Conservation (phyloP, 805 yeast genomes). For the Kluyveromyces nonfermentans region DNA sequence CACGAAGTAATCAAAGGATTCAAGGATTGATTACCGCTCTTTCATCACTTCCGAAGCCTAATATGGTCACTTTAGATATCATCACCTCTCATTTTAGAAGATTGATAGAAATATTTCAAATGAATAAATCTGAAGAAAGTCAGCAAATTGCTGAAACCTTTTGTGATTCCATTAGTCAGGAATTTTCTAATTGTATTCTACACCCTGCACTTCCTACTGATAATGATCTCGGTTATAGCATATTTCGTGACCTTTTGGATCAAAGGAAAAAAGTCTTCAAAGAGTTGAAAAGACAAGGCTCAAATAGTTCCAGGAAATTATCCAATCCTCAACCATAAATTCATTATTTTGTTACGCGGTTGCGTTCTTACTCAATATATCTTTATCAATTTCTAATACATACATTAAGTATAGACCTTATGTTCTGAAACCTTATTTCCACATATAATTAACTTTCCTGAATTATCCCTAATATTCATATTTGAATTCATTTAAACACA, state of each 20-base stretch:
- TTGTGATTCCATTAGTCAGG: slow-evolving; percentile 45
- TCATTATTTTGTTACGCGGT: not conserved
- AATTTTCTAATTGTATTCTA: slow-evolving; percentile 50
- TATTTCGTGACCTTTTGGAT: slow-evolving; percentile 52
- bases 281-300: slow-evolving; percentile 39
- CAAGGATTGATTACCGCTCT: slow-evolving; percentile 58
- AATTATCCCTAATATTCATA: not conserved
- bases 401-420: too few species aligned
- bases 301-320: slow-evolving; percentile 3
- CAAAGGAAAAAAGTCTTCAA: slow-evolving; percentile 56
- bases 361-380: not conserved
- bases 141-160: slow-evolving; percentile 32
- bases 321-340: too few species aligned
- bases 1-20: slow-evolving; percentile 33
- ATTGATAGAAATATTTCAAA: slow-evolving; percentile 43
- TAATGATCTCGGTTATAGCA: slow-evolving; percentile 49
- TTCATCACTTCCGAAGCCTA: slow-evolving; percentile 57
- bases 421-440: too few species aligned
- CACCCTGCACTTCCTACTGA: slow-evolving; percentile 40
- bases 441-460: not conserved
- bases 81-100: slow-evolving; percentile 67
- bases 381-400: too few species aligned
- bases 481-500: not conserved
- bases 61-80: slow-evolving; percentile 73
- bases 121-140: slow-evolving; percentile 30